Conservation (phyloP, 768 basidiomycete genomes). For the Ramaria sp. region DNA sequence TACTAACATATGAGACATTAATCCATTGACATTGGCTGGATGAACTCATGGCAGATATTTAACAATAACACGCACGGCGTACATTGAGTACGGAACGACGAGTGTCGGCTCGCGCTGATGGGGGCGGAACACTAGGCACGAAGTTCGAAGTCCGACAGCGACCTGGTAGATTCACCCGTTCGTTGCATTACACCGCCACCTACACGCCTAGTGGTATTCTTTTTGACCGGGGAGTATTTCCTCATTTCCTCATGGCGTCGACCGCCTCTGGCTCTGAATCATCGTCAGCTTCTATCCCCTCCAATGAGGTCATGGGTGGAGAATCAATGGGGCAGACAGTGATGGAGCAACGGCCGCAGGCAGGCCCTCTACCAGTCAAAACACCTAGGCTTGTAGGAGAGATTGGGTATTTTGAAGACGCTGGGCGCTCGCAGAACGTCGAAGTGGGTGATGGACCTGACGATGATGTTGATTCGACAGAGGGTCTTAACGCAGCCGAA, state of each 20-base stretch:
- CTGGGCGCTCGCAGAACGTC: constrained; percentile 18
- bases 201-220: not conserved
- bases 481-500: constrained; percentile 25
- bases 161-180: not conserved
- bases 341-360: constrained; percentile 33
- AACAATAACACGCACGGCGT: too few species aligned
- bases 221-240: not conserved
- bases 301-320: not conserved
- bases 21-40: too few species aligned
- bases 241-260: not conserved
- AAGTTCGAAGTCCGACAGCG: not conserved
- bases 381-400: constrained; percentile 35
- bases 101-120: too few species aligned
- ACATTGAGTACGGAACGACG: too few species aligned
- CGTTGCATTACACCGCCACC: too few species aligned
- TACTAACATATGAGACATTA: too few species aligned
- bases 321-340: not conserved
- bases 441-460: constrained; percentile 10
- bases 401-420: constrained; percentile 45
- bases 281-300: not conserved
- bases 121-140: too few species aligned
- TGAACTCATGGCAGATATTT: too few species aligned
- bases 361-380: constrained; percentile 53
- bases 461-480: constrained; percentile 11
- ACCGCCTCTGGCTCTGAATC: not conserved